phyloP scores from a whole-genome alignment of 345 rosid species.

The Lenwebbia sp. region DNA sequence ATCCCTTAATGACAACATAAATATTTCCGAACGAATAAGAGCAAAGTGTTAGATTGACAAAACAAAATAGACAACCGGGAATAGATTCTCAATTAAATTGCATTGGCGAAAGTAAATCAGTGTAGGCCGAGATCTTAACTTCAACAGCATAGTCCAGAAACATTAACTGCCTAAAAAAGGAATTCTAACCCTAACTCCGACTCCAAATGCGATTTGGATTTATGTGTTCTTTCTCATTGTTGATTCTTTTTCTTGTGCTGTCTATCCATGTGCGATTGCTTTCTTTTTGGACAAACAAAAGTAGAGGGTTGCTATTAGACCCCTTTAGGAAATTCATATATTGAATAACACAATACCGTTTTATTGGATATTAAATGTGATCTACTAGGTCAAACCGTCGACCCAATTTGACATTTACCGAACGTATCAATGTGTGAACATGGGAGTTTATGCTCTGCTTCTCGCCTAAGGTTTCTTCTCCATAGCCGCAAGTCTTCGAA shows the following conservation, averaged over 20 bases:
- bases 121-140: too few species aligned
- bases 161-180: not conserved
- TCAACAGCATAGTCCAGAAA: not conserved
- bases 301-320: not conserved
- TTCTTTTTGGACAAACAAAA: not conserved
- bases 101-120: too few species aligned
- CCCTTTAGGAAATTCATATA: not conserved
- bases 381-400: not conserved
- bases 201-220: not conserved
- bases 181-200: not conserved
- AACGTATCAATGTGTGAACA: too few species aligned
- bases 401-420: too few species aligned
- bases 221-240: not conserved
- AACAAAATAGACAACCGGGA: too few species aligned
- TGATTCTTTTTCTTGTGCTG: not conserved
- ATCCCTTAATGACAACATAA: not conserved
- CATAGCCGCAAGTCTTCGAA: too few species aligned
- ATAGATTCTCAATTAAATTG: too few species aligned
- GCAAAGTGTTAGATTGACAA: too few species aligned
- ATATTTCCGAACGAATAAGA: too few species aligned
- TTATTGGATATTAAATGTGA: not conserved
- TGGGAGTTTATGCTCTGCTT: too few species aligned
- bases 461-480: too few species aligned
- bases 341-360: not conserved
- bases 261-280: not conserved